These are phyloP conservation scores for Rhizoclosmatium sp. DNA, from an alignment of 192 early-diverging fungal genomes.

Conservation along the genomic window DNA sequence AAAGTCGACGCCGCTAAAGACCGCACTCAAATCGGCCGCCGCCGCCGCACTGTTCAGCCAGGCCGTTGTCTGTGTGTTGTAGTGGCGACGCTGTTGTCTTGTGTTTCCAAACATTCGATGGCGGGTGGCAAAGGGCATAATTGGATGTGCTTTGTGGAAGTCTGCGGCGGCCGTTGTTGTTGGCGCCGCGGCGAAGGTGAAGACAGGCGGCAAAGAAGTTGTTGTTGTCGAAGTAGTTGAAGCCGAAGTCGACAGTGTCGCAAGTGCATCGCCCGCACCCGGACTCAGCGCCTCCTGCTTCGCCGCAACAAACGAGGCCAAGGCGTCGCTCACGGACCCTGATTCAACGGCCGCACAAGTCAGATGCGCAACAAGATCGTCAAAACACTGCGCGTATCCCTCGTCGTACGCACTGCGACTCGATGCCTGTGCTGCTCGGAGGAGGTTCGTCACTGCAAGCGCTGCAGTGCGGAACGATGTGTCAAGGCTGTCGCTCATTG, in stretches of 20 bases:
- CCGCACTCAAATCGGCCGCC: neutral
- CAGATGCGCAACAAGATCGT: conserved; percentile 2
- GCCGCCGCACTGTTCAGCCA: too few relatives aligned
- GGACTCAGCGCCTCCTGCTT: conserved; percentile 5
- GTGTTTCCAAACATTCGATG: neutral
- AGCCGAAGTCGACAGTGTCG: neutral
- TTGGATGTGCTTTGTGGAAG: conserved; percentile 4
- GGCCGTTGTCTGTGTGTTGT: too few relatives aligned
- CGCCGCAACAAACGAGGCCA: neutral
- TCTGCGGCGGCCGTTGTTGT: neutral
- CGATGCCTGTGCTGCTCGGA: neutral
- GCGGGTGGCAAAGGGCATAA: neutral
- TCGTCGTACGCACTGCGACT: conserved; percentile 4
- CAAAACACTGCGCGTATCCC: conserved; percentile 11
- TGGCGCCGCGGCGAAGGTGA: conserved; percentile 8
- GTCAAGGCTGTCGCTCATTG: conserved; percentile 1
- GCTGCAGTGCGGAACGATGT: conserved; percentile 19
- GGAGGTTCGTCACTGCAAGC: conserved; percentile 24
- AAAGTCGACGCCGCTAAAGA: conserved; percentile 18
- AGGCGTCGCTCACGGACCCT: neutral
- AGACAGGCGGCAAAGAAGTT: neutral
- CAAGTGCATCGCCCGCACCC: neutral
- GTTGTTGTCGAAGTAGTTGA: neutral
- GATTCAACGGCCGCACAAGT: neutral
- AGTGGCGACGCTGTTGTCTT: neutral